phyloP scores from a whole-genome alignment of 2,329 filamentous ascomycete species.

The Monosporascus ibericus region DNA sequence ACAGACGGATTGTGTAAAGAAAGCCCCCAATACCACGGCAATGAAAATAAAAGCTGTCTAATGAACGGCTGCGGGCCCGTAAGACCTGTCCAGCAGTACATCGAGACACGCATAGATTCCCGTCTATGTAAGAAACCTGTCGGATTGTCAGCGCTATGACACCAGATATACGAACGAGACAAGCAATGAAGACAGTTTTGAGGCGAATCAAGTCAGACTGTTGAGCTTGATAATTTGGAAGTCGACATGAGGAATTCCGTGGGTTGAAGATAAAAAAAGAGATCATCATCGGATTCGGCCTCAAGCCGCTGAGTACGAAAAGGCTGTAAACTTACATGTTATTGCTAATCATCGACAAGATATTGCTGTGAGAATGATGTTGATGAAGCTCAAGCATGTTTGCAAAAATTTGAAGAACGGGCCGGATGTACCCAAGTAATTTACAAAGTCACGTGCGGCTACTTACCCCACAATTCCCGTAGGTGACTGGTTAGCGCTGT shows the following conservation, averaged over 20 bases:
- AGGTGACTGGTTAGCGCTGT: background rate
- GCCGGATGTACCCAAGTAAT: background rate
- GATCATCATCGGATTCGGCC: slow-evolving; percentile 43
- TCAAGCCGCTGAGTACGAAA: background rate
- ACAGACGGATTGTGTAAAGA: too few species aligned
- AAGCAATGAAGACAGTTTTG: background rate
- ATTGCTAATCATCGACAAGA: too few species aligned
- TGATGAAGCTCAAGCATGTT: slow-evolving; percentile 7
- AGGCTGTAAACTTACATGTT: too few species aligned
- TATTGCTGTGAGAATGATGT: slow-evolving; percentile 3
- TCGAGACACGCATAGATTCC: background rate
- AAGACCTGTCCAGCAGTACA: background rate
- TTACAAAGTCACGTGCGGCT: background rate
- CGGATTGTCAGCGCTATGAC: slow-evolving; percentile 7
- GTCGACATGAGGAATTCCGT: slow-evolving; percentile 56
- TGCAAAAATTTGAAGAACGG: background rate
- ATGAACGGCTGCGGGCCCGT: background rate
- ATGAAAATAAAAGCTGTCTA: background rate
- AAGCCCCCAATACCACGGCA: too few species aligned
- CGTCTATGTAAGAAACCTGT: background rate
- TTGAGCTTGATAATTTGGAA: slow-evolving; percentile 56
- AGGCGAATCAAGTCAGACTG: slow-evolving; percentile 44
- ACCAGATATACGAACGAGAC: background rate
- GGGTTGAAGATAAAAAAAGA: slow-evolving; percentile 61
- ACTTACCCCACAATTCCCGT: background rate